These are phyloP conservation scores for Malassezia pachydermatis DNA, from an alignment of 1,284 basidiomycete species.

Conservation along the genomic window DNA sequence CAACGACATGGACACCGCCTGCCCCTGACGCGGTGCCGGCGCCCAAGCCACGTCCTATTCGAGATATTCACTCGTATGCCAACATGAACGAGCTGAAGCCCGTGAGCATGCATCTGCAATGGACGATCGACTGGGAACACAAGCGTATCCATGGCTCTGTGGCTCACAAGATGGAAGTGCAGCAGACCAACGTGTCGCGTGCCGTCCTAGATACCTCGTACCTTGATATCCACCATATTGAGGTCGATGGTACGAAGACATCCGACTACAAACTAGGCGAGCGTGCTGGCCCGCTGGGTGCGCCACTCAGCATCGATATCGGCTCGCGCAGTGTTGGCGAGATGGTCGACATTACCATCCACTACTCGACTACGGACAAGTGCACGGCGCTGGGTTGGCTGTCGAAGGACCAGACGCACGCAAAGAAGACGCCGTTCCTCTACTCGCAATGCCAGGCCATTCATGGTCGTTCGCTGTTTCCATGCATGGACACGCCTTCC, in stretches of 20 bases:
- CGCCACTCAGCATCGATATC: slow-evolving; percentile 49
- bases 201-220: slow-evolving; percentile 71
- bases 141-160: slow-evolving; percentile 64
- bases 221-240: slow-evolving; percentile 58
- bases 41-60: slow-evolving; percentile 21
- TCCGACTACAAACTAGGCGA: slow-evolving; percentile 52
- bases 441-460: slow-evolving; percentile 86
- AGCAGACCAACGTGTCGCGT: slow-evolving; percentile 57
- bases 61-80: slow-evolving; percentile 38
- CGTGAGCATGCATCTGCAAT: slow-evolving; percentile 56
- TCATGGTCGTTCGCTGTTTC: slow-evolving; percentile 28
- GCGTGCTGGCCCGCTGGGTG: slow-evolving; percentile 49
- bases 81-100: slow-evolving; percentile 36
- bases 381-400: slow-evolving; percentile 91
- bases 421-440: slow-evolving; percentile 63
- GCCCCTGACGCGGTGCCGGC: slow-evolving; percentile 33
- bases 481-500: slow-evolving; percentile 42
- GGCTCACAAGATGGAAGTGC: slow-evolving; percentile 58
- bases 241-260: slow-evolving; percentile 52
- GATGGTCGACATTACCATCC: slow-evolving; percentile 28
- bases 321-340: slow-evolving; percentile 29
- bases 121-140: slow-evolving; percentile 67
- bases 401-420: slow-evolving; percentile 80
- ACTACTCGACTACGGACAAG: slow-evolving; percentile 59
- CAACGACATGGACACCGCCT: slow-evolving; percentile 29